These are phyloP conservation scores for Globisporangium yorkense DNA, from an alignment of 352 stramenopile species.

Conservation along the genomic window DNA sequence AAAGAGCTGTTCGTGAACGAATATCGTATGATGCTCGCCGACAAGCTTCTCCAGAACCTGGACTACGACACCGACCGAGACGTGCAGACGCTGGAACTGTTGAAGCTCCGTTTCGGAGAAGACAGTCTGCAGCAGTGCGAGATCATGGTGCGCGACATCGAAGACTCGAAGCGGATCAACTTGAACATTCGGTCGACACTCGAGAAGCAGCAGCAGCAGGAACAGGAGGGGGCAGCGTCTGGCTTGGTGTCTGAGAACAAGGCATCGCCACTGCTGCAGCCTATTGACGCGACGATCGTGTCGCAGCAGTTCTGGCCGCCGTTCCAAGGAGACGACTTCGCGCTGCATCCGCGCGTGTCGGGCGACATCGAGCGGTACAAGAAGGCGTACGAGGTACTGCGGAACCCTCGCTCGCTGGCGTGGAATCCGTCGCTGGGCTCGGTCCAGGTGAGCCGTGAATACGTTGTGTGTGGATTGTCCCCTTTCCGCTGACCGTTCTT, in stretches of 20 bases:
- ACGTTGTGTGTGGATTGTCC: background rate
- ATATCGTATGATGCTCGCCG: conserved; percentile 96
- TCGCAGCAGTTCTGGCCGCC: conserved; percentile 97
- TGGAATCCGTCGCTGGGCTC: conserved; percentile 93
- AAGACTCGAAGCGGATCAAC: conserved; percentile 95
- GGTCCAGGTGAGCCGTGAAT: conserved; percentile 50
- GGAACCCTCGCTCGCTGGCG: conserved; percentile 91
- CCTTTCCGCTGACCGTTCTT: no score
- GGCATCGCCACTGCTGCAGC: background rate
- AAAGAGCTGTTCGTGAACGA: conserved; percentile 99
- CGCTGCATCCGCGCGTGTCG: conserved; percentile 81
- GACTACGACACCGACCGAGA: conserved; percentile 94
- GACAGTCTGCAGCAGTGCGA: conserved; percentile 93
- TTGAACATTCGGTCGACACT: conserved; percentile 75
- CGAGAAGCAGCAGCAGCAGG: conserved; percentile 6
- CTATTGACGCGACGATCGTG: conserved; percentile 92
- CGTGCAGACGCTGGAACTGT: conserved; percentile 93
- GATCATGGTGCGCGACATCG: conserved; percentile 98
- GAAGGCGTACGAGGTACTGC: conserved; percentile 89
- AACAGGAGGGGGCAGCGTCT: background rate
- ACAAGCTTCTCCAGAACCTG: conserved; percentile 93
- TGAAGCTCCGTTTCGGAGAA: conserved; percentile 97
- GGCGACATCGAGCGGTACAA: conserved; percentile 85
- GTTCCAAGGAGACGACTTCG: conserved; percentile 91
- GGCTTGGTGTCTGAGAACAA: background rate